Evolutionary conservation across 768 basidiomycete species (phyloP).

Genomic region (Hericium erinaceus): DNA sequence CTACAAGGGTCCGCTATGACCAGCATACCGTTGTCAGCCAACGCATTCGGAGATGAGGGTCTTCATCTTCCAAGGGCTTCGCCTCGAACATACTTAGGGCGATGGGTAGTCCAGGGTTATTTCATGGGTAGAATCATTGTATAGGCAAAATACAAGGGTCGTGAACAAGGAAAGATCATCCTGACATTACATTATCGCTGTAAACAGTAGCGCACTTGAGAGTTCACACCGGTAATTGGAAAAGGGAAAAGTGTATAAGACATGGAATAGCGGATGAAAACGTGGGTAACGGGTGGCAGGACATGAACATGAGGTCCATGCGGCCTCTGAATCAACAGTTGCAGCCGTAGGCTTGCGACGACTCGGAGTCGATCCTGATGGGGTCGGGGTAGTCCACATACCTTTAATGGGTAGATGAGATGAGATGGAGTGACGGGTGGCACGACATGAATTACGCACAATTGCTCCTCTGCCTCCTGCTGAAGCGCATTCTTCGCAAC

Average conservation of each 20-base stretch:
- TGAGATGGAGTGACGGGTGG: slow-evolving; percentile 5
- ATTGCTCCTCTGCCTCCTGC: slow-evolving; percentile 92
- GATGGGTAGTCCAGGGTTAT: too few species aligned
- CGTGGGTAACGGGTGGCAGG: not conserved
- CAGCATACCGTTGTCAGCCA: too few species aligned
- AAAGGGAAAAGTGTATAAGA: not conserved
- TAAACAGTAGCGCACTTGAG: not conserved
- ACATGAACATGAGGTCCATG: not conserved
- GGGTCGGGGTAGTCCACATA: slow-evolving; percentile 99
- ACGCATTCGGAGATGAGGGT: too few species aligned
- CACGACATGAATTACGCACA: slow-evolving; percentile 40
- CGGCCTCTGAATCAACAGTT: slow-evolving; percentile 49
- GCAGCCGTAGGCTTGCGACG: slow-evolving; percentile 85
- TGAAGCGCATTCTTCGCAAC: slow-evolving; percentile 99
- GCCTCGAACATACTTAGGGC: too few species aligned
- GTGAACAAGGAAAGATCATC: not conserved
- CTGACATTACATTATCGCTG: not conserved
- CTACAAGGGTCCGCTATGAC: too few species aligned
- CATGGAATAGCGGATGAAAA: not conserved
- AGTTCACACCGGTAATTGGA: not conserved
- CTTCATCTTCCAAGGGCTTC: too few species aligned
- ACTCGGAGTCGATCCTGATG: slow-evolving; percentile 92
- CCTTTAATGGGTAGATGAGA: slow-evolving; percentile 31
- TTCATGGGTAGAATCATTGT: not conserved
- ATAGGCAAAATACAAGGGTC: not conserved